phyloP scores from a whole-genome alignment of 164 flowering plant species.

The Annona squamosa region DNA sequence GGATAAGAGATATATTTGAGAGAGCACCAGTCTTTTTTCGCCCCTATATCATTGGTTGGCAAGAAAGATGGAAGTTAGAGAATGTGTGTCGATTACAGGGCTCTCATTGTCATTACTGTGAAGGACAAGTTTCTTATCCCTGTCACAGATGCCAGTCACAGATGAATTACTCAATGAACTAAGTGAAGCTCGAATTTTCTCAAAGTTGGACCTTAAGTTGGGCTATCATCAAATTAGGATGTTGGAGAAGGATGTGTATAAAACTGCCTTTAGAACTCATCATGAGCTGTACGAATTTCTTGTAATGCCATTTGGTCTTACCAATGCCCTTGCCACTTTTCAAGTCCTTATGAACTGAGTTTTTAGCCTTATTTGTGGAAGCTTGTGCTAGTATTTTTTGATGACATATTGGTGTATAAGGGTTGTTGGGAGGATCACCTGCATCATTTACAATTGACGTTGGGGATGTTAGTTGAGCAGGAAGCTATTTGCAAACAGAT shows the following conservation, averaged over 20 bases:
- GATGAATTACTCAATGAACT: constrained; percentile 2
- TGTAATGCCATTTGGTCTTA: constrained; percentile 5
- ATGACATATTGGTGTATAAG: neutral
- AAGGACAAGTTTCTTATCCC: neutral
- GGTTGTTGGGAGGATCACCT: neutral
- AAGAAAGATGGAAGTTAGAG: too few species aligned
- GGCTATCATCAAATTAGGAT: constrained; percentile 5
- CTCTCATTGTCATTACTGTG: neutral
- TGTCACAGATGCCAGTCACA: neutral
- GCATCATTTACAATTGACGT: neutral
- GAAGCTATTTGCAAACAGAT: neutral
- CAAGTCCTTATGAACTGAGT: neutral
- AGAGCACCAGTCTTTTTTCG: too few species aligned
- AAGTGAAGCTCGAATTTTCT: neutral
- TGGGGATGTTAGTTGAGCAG: neutral
- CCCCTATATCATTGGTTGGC: too few species aligned
- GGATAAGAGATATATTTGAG: too few species aligned
- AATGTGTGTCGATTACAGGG: neutral
- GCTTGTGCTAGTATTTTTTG: neutral
- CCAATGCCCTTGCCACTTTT: neutral
- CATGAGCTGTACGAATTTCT: neutral
- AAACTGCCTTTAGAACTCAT: constrained; percentile 3
- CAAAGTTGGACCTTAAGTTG: neutral
- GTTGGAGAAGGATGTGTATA: neutral
- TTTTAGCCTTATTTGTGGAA: neutral